Evolutionary conservation across 2,329 filamentous ascomycete species (phyloP).

Genomic region (Fusarium xylarioides): DNA sequence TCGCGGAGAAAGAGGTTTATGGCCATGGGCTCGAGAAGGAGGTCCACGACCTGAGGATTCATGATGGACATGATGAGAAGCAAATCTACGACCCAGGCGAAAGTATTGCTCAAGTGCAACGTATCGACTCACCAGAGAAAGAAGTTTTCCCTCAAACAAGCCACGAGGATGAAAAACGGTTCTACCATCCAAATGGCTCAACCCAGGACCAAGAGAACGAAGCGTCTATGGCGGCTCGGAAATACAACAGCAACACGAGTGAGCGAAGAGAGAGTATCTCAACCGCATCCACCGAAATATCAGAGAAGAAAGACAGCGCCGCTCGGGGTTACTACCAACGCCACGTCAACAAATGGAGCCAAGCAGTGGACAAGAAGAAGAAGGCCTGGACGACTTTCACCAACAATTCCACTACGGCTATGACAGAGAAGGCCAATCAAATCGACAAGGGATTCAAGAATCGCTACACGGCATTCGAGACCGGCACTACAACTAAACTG

Average conservation of each 20-base stretch:
- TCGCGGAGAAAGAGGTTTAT: slow-evolving; percentile 10
- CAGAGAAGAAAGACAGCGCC: not conserved
- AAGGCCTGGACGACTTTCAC: slow-evolving; percentile 19
- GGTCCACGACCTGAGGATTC: not conserved
- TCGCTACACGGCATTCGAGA: slow-evolving; percentile 12
- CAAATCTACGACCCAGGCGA: not conserved
- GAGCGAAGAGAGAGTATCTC: not conserved
- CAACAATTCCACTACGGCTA: slow-evolving; percentile 11
- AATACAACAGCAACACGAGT: not conserved
- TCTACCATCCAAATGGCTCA: not conserved
- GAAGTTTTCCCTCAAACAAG: not conserved
- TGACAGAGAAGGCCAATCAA: slow-evolving; percentile 2
- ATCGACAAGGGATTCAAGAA: slow-evolving; percentile 12
- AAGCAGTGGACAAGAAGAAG: slow-evolving; percentile 29
- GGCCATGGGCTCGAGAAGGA: not conserved
- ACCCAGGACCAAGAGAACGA: not conserved
- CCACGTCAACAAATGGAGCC: slow-evolving; percentile 6
- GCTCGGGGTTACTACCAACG: not conserved
- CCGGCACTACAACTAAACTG: not conserved
- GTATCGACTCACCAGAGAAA: not conserved
- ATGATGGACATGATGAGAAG: slow-evolving; percentile 10
- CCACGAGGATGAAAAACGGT: not conserved
- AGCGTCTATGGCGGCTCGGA: not conserved
- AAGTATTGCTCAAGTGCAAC: not conserved
- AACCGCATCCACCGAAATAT: not conserved